These are phyloP conservation scores for Hyaloperonospora arabidopsidis DNA, from an alignment of 352 stramenopile species.

Conservation along the genomic window DNA sequence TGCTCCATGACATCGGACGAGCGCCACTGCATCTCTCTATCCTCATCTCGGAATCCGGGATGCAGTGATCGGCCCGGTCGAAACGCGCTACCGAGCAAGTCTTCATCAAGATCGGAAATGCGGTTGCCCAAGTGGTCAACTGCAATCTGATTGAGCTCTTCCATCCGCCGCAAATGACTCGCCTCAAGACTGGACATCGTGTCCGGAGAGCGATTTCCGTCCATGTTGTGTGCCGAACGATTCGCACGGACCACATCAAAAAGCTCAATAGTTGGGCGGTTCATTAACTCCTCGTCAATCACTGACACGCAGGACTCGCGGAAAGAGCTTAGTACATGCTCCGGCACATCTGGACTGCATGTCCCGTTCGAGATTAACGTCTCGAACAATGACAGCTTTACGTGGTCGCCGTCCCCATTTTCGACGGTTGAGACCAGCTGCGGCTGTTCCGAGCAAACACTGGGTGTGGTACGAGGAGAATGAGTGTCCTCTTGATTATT, in stretches of 20 bases:
- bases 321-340: constrained; percentile 14
- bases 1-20: constrained; percentile 41
- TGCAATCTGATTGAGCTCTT: constrained; percentile 45
- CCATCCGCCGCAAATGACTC: constrained; percentile 47
- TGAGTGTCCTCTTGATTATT: constrained; percentile 13
- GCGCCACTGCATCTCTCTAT: constrained; percentile 30
- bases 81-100: constrained; percentile 21
- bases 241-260: constrained; percentile 42
- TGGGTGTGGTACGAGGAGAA: constrained; percentile 11
- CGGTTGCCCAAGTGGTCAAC: constrained; percentile 38
- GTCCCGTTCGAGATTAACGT: constrained; percentile 9
- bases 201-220: constrained; percentile 23
- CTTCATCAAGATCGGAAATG: constrained; percentile 36
- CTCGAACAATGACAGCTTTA: constrained; percentile 6
- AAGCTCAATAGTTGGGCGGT: constrained; percentile 39
- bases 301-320: constrained; percentile 23
- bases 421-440: constrained; percentile 12
- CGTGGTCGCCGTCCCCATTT: constrained; percentile 12
- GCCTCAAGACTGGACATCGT: constrained; percentile 38
- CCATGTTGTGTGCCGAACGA: constrained; percentile 7
- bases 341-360: constrained; percentile 21
- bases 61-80: constrained; percentile 17
- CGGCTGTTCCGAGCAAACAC: constrained; percentile 16
- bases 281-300: constrained; percentile 44
- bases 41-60: constrained; percentile 11